These are phyloP conservation scores for Ilyonectria sp. DNA, from an alignment of 2,329 filamentous ascomycete species.

Conservation along the genomic window DNA sequence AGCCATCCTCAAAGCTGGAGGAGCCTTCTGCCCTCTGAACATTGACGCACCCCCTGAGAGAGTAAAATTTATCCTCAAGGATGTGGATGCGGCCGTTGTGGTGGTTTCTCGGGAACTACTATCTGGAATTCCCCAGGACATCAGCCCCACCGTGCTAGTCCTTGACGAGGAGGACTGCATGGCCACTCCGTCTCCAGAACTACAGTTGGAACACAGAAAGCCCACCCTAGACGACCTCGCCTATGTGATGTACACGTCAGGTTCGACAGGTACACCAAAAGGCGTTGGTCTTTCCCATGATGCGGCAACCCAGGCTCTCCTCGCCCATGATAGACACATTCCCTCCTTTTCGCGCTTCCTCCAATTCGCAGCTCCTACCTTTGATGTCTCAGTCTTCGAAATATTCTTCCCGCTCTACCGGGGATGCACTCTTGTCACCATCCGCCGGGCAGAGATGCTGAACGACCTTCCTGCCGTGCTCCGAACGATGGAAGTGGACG, in stretches of 20 bases:
- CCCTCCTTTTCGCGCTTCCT: constrained; percentile 85
- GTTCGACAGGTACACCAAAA: constrained; percentile 91
- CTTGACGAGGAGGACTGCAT: constrained; percentile 50
- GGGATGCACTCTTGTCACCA: constrained; percentile 80
- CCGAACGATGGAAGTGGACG: constrained; percentile 78
- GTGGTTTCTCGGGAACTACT: constrained; percentile 71
- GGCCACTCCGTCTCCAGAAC: neutral
- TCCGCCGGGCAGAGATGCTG: constrained; percentile 78
- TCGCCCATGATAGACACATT: constrained; percentile 85
- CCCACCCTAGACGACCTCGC: constrained; percentile 68
- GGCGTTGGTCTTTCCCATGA: constrained; percentile 87
- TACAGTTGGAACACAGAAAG: constrained; percentile 32
- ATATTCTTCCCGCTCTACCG: constrained; percentile 90
- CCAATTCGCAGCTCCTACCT: constrained; percentile 93
- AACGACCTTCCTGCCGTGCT: constrained; percentile 81
- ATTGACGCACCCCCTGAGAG: constrained; percentile 84
- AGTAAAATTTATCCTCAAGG: constrained; percentile 84
- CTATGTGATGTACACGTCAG: constrained; percentile 95
- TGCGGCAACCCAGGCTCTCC: constrained; percentile 84
- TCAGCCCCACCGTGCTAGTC: constrained; percentile 53
- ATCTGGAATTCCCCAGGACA: constrained; percentile 55
- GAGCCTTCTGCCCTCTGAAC: constrained; percentile 88
- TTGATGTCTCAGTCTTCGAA: constrained; percentile 95
- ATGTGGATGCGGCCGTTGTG: constrained; percentile 79
- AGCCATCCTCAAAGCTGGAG: constrained; percentile 85